Conservation (phyloP, 306 rosid genomes). For the Lathyrus sativus region DNA sequence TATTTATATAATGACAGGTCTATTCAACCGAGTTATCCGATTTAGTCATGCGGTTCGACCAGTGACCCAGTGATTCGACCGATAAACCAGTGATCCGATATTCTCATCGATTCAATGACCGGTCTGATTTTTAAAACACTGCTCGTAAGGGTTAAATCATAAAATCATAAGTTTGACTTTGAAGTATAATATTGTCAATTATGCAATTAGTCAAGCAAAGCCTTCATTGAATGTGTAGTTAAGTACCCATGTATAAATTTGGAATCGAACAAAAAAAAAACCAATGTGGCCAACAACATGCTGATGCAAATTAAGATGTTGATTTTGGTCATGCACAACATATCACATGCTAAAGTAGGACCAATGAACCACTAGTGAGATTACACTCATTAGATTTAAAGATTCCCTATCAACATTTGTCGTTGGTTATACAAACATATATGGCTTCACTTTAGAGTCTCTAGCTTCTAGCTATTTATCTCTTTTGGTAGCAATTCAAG, state of each 20-base stretch:
- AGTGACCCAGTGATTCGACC: no score
- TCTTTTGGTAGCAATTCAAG: slow-evolving; percentile 15
- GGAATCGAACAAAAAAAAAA: not conserved
- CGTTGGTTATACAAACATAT: slow-evolving; percentile 33
- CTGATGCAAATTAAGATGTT: slow-evolving; percentile 26
- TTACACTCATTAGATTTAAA: slow-evolving; percentile 23
- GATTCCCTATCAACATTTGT: slow-evolving; percentile 14
- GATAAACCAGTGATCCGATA: no score
- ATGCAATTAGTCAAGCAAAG: slow-evolving; percentile 37
- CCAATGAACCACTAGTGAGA: slow-evolving; percentile 27
- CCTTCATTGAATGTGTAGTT: slow-evolving; percentile 14
- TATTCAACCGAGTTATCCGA: no score
- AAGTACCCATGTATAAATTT: not conserved
- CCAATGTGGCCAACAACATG: slow-evolving; percentile 20
- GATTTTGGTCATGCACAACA: slow-evolving; percentile 33
- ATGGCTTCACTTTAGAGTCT: slow-evolving; percentile 28
- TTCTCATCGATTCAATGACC: no score
- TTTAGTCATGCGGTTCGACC: no score
- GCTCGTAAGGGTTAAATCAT: no score
- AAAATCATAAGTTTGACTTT: no score
- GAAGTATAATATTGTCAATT: no score
- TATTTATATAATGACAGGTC: no score
- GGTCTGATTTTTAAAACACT: no score
- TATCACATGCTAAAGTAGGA: slow-evolving; percentile 34
- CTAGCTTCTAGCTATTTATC: slow-evolving; percentile 4